A percentile compares a stretch with the other conserved stretches of the same genome.
phyloP scores from a whole-genome alignment of 148 eudicot species.

The Cornus florida region DNA sequence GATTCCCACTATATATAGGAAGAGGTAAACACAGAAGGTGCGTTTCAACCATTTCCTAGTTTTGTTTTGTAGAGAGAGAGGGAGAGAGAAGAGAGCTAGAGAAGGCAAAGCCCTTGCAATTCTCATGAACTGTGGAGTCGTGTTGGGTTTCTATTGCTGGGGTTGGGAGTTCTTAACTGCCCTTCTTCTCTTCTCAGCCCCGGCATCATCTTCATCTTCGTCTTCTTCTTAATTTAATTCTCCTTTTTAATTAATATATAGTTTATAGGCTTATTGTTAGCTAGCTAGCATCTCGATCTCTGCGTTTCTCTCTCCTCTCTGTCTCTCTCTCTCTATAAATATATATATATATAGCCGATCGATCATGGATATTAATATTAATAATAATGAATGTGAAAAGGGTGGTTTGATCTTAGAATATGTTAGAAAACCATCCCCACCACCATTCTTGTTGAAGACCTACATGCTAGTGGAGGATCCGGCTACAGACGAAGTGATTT shows the following conservation, averaged over 20 bases:
- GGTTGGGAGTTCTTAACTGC: slow-evolving; percentile 87
- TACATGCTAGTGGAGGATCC: slow-evolving; percentile 90
- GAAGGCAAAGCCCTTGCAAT: slow-evolving; percentile 35
- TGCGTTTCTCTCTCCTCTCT: not conserved
- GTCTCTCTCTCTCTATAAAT: not conserved
- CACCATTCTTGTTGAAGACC: slow-evolving; percentile 87
- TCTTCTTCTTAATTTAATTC: not conserved
- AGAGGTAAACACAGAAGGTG: not conserved
- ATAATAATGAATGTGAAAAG: slow-evolving; percentile 18
- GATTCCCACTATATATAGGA: slow-evolving; percentile 1
- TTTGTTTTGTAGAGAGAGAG: not conserved
- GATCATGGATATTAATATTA: not conserved
- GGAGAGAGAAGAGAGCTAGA: not conserved
- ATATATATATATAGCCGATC: not conserved
- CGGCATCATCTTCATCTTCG: slow-evolving; percentile 3
- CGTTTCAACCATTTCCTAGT: slow-evolving; percentile 16
- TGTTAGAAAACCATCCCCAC: slow-evolving; percentile 59
- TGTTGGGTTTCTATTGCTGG: slow-evolving; percentile 87
- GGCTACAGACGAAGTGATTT: slow-evolving; percentile 54
- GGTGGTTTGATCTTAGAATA: slow-evolving; percentile 29
- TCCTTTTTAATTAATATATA: no score
- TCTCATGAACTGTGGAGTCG: slow-evolving; percentile 83
- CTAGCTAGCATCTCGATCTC: no score
- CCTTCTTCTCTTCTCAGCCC: slow-evolving; percentile 70
- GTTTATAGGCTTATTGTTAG: no score